Percentiles rank a stretch among this genome's conserved stretches.
These are phyloP conservation scores for Phaffia australis DNA, from an alignment of 768 basidiomycete species.

Conservation along the genomic window DNA sequence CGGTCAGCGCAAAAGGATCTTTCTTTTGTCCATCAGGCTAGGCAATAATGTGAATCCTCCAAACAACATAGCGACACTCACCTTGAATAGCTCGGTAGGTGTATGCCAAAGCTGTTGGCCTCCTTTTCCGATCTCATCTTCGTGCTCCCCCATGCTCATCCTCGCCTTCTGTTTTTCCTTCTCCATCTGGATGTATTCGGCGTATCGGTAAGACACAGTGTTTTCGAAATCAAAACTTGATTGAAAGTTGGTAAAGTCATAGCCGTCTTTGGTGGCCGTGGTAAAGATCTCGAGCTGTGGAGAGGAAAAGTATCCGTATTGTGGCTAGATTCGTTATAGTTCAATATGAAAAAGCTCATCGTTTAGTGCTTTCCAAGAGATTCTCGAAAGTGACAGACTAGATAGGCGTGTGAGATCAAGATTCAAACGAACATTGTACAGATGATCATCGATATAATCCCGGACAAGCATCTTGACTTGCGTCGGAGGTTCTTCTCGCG, in stretches of 20 bases:
- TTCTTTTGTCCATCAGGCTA: too few relatives aligned
- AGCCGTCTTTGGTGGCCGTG: constrained; percentile 43
- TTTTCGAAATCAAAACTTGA: constrained; percentile 69
- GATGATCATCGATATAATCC: constrained; percentile 90
- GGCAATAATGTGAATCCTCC: too few relatives aligned
- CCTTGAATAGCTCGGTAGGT: constrained; percentile 94
- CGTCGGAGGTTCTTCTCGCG: constrained; percentile 51
- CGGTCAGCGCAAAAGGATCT: too few relatives aligned
- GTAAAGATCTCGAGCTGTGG: constrained; percentile 64
- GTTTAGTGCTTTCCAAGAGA: too few relatives aligned
- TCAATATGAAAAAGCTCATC: background rate
- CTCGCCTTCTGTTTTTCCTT: constrained; percentile 28
- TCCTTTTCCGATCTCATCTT: constrained; percentile 19
- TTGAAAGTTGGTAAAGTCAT: constrained; percentile 59
- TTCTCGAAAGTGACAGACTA: background rate
- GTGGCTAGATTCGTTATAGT: constrained; percentile 42
- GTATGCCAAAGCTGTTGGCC: constrained; percentile 95
- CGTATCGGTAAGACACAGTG: constrained; percentile 65
- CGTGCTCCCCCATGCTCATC: constrained; percentile 48
- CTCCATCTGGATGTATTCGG: constrained; percentile 53
- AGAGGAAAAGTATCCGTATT: constrained; percentile 79
- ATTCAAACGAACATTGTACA: constrained; percentile 57
- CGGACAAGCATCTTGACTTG: constrained; percentile 86
- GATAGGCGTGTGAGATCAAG: background rate
- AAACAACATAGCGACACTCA: constrained; percentile 38